A percentile compares a stretch with the other conserved stretches of the same genome.
Conservation (phyloP, 2,329 filamentous ascomycete genomes). For the Aspergillus persii region DNA sequence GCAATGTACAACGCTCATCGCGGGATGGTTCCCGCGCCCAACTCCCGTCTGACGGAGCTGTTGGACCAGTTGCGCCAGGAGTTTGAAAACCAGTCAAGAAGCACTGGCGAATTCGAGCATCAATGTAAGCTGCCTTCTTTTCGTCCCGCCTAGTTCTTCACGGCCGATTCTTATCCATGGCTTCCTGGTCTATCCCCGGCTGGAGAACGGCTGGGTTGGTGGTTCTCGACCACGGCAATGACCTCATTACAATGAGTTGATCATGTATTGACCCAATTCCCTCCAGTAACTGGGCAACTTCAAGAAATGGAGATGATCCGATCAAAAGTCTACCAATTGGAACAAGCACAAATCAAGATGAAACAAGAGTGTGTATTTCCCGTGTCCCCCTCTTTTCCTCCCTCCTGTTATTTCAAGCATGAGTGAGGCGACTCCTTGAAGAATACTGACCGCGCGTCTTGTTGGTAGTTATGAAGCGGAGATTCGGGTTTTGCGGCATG, state of each 20-base stretch:
- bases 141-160: neutral
- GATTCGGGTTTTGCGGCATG: constrained; percentile 77
- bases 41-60: constrained; percentile 79
- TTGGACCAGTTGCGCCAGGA: constrained; percentile 87
- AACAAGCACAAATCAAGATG: constrained; percentile 81
- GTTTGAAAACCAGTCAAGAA: constrained; percentile 80
- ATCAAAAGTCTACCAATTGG: constrained; percentile 88
- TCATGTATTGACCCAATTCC: constrained; percentile 9
- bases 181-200: neutral
- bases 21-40: constrained; percentile 70
- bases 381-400: constrained; percentile 1
- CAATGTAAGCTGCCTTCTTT: constrained; percentile 67
- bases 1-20: constrained; percentile 85
- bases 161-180: neutral
- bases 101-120: constrained; percentile 84
- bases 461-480: constrained; percentile 83
- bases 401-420: neutral
- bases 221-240: neutral
- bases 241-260: neutral
- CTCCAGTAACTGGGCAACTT: constrained; percentile 79
- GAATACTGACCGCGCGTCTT: constrained; percentile 17
- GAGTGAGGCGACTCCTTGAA: neutral
- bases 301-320: constrained; percentile 93
- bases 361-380: constrained; percentile 76
- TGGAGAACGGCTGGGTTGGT: neutral